Evolutionary conservation across 352 stramenopile species (phyloP), one percentile per base, ranked within the genome.

Genomic region (Globisporangium megalacanthum): DNA sequence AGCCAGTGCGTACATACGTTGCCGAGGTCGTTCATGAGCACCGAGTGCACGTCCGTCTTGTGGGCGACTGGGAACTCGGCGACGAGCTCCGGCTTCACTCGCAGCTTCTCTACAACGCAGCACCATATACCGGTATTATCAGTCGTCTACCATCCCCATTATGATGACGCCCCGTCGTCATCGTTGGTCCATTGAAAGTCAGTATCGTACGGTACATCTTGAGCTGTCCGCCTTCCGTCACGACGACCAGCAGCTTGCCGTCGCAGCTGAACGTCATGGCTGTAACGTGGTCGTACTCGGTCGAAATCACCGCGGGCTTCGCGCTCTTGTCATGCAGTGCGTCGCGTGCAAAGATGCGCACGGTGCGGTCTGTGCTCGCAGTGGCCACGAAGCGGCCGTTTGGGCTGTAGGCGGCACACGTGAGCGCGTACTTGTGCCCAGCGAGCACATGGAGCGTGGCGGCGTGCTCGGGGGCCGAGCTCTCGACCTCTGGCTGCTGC

Each of bases 21-120:
- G 63, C 80, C 78, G 61, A 91, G 74, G 61, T 93, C 80, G 56
- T 89, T 91, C 80, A 93, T 89, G 37, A 90, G 68, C 49, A 93
- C 75, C 35, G 80, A 91, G 61, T 88, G 80, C 19, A 91, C 75
- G 49, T 91, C 77, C 22, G 77, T 81, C 68, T 89, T 89, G 69
- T 93, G 83, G 19, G 68, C 58, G 25, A 78, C 62, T 2, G 68
- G 64, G 48, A 93, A 89, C 36, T 88, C 79, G 3, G 61, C 69
- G 35, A 84, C 67, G 9, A 89, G 65, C 62, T 93, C 77, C 4
- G 83, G 80, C 49, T 91, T 93, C 33, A 71, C 53, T 49, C 83
- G 82, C 33, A 91, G 68, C 56, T 93, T 93, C 57, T 92, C 81
- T 92, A 29, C 25, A 29, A 29, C n/a, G n/a, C n/a, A 19, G 46